Percentiles rank a stretch among this genome's conserved stretches.
phyloP scores from a whole-genome alignment of 2,329 filamentous ascomycete genomes.

The Penicillium sp. region DNA sequence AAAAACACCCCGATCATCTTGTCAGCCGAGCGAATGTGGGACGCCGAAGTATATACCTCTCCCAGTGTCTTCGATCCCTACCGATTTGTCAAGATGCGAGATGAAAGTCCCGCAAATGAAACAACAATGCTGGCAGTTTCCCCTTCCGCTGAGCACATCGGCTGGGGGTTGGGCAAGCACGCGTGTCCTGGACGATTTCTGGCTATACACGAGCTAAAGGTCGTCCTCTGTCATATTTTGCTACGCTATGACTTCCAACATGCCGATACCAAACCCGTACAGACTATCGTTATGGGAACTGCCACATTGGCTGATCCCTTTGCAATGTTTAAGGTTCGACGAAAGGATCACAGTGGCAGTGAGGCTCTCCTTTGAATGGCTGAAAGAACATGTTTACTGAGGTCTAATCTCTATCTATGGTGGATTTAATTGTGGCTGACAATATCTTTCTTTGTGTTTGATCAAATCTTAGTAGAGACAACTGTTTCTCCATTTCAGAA shows the following conservation, averaged over 20 bases:
- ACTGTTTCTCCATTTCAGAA: too few species aligned
- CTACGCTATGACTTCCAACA: neutral
- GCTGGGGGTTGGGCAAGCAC: conserved; percentile 1
- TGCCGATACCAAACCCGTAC: neutral
- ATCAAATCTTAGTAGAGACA: too few species aligned
- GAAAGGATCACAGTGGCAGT: neutral
- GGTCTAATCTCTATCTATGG: too few species aligned
- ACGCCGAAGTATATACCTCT: neutral
- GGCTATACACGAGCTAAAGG: conserved; percentile 27
- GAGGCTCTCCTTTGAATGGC: too few species aligned
- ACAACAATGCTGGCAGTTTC: neutral
- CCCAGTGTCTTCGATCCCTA: neutral
- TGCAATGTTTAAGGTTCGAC: neutral
- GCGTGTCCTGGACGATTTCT: conserved; percentile 33
- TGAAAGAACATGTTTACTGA: too few species aligned
- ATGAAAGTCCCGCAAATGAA: neutral
- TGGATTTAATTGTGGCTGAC: too few species aligned
- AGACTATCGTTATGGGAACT: neutral
- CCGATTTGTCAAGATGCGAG: neutral
- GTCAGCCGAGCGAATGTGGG: neutral
- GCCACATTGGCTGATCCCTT: neutral
- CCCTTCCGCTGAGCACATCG: neutral
- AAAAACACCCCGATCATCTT: neutral
- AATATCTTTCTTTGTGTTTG: too few species aligned
- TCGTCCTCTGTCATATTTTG: conserved; percentile 4